These are phyloP conservation scores for Leccinum olivaceopallidum DNA, from an alignment of 768 basidiomycete genomes.

Conservation along the genomic window DNA sequence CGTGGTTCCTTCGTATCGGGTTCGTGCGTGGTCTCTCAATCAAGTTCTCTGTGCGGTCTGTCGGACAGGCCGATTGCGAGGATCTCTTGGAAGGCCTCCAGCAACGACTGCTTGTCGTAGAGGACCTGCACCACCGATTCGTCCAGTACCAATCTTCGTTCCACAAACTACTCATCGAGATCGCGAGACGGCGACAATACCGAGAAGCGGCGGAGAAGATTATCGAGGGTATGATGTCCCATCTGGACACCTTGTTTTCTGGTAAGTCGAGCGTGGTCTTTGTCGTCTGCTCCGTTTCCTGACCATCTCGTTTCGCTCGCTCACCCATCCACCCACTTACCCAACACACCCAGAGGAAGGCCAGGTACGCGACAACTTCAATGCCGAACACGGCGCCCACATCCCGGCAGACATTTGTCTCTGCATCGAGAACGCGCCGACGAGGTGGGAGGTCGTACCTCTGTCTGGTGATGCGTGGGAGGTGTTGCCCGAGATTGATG, in stretches of 20 bases:
- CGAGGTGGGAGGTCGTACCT: slow-evolving; percentile 68
- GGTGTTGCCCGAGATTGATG: slow-evolving; percentile 59
- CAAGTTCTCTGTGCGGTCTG: background rate
- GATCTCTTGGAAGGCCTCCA: slow-evolving; percentile 57
- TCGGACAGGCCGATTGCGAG: slow-evolving; percentile 47
- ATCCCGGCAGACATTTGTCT: slow-evolving; percentile 81
- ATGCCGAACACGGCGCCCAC: slow-evolving; percentile 68
- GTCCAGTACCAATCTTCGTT: slow-evolving; percentile 73
- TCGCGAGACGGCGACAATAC: slow-evolving; percentile 66
- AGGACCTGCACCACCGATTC: slow-evolving; percentile 65
- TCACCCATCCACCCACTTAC: background rate
- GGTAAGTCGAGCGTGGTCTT: slow-evolving; percentile 40
- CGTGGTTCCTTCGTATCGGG: slow-evolving; percentile 6
- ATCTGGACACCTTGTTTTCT: slow-evolving; percentile 64
- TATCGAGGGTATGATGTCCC: slow-evolving; percentile 62
- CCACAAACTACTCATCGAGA: slow-evolving; percentile 70
- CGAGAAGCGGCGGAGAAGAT: slow-evolving; percentile 65
- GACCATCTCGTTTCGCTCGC: background rate
- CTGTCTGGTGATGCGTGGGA: slow-evolving; percentile 55
- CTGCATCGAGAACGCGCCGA: slow-evolving; percentile 72
- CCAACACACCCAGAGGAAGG: slow-evolving; percentile 56
- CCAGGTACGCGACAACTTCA: slow-evolving; percentile 63
- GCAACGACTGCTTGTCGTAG: slow-evolving; percentile 59
- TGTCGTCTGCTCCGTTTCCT: background rate
- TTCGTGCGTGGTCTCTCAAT: background rate